phyloP scores from a whole-genome alignment of 2,329 filamentous ascomycete genomes.

The Colletotrichum graminicola region DNA sequence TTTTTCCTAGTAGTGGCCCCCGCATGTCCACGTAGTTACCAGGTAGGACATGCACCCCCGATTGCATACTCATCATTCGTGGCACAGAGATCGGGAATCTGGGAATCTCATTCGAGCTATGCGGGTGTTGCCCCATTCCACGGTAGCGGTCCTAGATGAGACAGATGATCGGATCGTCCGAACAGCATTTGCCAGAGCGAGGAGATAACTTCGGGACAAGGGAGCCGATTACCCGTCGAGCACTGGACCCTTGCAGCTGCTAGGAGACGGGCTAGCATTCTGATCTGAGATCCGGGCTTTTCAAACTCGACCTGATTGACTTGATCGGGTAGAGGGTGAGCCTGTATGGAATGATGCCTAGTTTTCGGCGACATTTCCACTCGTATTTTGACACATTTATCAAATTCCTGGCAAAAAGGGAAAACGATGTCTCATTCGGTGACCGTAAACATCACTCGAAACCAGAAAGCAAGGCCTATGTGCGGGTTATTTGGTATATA shows the following conservation, averaged over 20 bases:
- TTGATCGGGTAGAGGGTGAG: neutral
- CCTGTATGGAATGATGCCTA: constrained; percentile 6
- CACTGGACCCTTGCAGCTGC: neutral
- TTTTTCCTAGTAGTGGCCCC: constrained; percentile 23
- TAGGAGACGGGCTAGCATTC: neutral
- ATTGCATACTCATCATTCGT: constrained; percentile 10
- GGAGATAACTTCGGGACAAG: constrained; percentile 22
- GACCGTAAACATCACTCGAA: neutral
- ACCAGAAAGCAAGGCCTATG: neutral
- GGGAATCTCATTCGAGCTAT: constrained; percentile 7
- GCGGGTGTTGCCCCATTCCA: constrained; percentile 38
- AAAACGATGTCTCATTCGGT: neutral
- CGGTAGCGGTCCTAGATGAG: constrained; percentile 31
- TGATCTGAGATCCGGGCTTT: constrained; percentile 6
- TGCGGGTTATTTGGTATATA: neutral
- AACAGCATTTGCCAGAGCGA: neutral
- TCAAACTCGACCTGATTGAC: constrained; percentile 3
- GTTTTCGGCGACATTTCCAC: neutral
- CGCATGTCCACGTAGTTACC: constrained; percentile 23
- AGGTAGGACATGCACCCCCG: constrained; percentile 11
- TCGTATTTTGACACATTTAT: constrained; percentile 22
- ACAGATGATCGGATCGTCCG: constrained; percentile 26
- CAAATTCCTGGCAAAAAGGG: neutral
- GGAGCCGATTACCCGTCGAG: constrained; percentile 13
- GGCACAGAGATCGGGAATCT: constrained; percentile 24